Conservation (phyloP, 2,329 filamentous ascomycete genomes). For the Talaromyces sp. region DNA sequence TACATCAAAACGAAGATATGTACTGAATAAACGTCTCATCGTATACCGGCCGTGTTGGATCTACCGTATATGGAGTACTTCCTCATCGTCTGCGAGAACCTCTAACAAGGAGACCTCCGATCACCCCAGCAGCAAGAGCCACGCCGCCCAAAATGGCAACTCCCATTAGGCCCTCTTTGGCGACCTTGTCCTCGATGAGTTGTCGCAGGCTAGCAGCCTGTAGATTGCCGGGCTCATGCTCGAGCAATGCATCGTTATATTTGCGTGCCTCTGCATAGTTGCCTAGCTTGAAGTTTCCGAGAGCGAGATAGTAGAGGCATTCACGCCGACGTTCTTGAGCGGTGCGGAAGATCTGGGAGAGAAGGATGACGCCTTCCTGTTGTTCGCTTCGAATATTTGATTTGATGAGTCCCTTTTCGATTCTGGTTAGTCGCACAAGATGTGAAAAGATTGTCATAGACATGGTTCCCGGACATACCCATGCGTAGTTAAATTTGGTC, state of each 20-base stretch:
- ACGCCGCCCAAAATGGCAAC: conserved; percentile 93
- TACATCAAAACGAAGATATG: conserved; percentile 2
- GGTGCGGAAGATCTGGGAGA: conserved; percentile 93
- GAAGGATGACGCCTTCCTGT: conserved; percentile 86
- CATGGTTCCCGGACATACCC: conserved; percentile 57
- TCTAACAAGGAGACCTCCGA: conserved; percentile 80
- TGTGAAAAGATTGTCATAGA: background rate
- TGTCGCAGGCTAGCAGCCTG: conserved; percentile 81
- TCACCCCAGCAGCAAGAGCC: conserved; percentile 85
- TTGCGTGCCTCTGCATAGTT: conserved; percentile 92
- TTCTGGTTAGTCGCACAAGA: conserved; percentile 5
- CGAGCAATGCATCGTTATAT: conserved; percentile 89
- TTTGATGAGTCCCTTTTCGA: conserved; percentile 80
- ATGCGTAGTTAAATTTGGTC: conserved; percentile 99
- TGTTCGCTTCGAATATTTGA: conserved; percentile 78
- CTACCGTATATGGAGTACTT: background rate
- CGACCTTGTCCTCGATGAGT: conserved; percentile 92
- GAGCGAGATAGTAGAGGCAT: conserved; percentile 95
- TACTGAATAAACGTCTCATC: background rate
- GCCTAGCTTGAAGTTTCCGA: conserved; percentile 96
- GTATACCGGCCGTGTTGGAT: background rate
- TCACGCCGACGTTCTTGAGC: conserved; percentile 90
- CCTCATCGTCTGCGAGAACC: conserved; percentile 59
- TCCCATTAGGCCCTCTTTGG: conserved; percentile 87
- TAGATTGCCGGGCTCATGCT: conserved; percentile 85